These are phyloP conservation scores for Westerdykella sp. DNA, from an alignment of 2,329 filamentous ascomycete species.

Conservation along the genomic window DNA sequence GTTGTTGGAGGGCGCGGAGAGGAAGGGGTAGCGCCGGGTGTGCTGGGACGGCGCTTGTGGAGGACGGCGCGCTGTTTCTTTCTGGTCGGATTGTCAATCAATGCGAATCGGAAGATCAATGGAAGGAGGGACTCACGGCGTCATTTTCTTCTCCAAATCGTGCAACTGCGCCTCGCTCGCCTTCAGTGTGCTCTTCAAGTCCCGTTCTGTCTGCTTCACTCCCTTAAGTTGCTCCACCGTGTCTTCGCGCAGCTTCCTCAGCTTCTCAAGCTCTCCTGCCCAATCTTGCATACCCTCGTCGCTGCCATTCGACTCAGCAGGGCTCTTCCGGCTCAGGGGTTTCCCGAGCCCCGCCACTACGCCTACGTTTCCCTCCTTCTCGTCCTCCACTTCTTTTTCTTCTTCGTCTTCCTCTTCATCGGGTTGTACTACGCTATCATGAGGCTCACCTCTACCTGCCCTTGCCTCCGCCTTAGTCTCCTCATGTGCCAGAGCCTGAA, in stretches of 20 bases:
- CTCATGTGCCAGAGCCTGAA: slow-evolving; percentile 20
- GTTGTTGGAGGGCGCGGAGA: not conserved
- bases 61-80: not conserved
- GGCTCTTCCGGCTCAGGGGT: not conserved
- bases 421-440: not conserved
- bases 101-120: too few relatives aligned
- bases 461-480: slow-evolving; percentile 12
- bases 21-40: too few relatives aligned
- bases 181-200: slow-evolving; percentile 28
- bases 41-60: not conserved
- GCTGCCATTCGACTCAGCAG: slow-evolving; percentile 10
- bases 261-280: slow-evolving; percentile 29
- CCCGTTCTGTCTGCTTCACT: slow-evolving; percentile 23
- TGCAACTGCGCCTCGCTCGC: slow-evolving; percentile 29
- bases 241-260: slow-evolving; percentile 31
- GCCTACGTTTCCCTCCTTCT: not conserved
- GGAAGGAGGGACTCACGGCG: slow-evolving; percentile 10
- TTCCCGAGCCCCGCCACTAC: not conserved
- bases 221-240: slow-evolving; percentile 28
- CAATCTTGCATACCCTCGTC: slow-evolving; percentile 21
- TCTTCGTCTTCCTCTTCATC: not conserved
- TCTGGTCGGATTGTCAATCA: not conserved
- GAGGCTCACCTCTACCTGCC: not conserved
- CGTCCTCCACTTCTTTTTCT: not conserved
- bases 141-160: slow-evolving; percentile 21